A percentile compares a stretch with the other conserved stretches of the same genome.
phyloP scores from a whole-genome alignment of 805 yeast genomes.

The Teunomyces tritomae region DNA sequence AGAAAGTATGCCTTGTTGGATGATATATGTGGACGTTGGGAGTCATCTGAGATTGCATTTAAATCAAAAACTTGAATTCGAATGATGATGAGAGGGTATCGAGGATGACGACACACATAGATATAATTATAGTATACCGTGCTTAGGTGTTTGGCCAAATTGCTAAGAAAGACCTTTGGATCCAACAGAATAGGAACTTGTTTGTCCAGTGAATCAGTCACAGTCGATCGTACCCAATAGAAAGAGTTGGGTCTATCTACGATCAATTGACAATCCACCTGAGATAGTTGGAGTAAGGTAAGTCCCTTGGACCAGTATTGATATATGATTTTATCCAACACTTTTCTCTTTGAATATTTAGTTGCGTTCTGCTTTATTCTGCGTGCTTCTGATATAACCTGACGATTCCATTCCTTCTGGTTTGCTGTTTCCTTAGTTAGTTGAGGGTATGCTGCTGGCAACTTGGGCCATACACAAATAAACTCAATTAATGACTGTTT shows the following conservation, averaged over 20 bases:
- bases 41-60: slow-evolving; percentile 13
- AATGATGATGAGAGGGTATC: slow-evolving; percentile 55
- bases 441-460: slow-evolving; percentile 22
- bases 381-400: slow-evolving; percentile 16
- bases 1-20: slow-evolving; percentile 64
- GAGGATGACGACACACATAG: slow-evolving; percentile 64
- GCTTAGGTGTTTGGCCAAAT: slow-evolving; percentile 47
- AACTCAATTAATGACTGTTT: slow-evolving; percentile 32
- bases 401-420: slow-evolving; percentile 21
- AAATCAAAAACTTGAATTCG: slow-evolving; percentile 69
- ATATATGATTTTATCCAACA: slow-evolving; percentile 45
- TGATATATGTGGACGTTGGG: slow-evolving; percentile 38
- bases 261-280: slow-evolving; percentile 63
- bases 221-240: slow-evolving; percentile 50
- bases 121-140: slow-evolving; percentile 59
- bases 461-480: slow-evolving; percentile 33
- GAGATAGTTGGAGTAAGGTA: slow-evolving; percentile 65
- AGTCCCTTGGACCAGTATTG: slow-evolving; percentile 57
- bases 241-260: slow-evolving; percentile 54
- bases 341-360: slow-evolving; percentile 25
- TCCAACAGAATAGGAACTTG: slow-evolving; percentile 40
- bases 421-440: slow-evolving; percentile 10
- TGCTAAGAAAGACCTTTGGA: slow-evolving; percentile 50
- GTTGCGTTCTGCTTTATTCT: slow-evolving; percentile 7
- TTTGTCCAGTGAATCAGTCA: slow-evolving; percentile 30